phyloP scores from a whole-genome alignment of 306 rosid genomes.

The Oemleria cerasiformis region DNA sequence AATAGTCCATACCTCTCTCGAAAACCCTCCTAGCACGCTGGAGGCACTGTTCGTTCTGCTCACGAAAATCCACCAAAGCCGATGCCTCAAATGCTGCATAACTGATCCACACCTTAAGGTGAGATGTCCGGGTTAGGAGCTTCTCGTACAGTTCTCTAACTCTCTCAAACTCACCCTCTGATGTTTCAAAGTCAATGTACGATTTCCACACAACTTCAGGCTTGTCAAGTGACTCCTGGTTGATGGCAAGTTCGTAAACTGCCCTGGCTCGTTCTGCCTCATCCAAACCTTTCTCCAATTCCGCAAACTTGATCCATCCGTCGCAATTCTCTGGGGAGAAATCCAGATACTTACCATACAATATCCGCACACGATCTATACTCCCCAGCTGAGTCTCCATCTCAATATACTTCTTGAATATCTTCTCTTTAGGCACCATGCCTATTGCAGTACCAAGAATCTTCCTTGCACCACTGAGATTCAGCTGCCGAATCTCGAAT shows the following conservation, averaged over 20 bases:
- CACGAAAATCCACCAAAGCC: slow-evolving; percentile 37
- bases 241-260: slow-evolving; percentile 82
- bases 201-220: slow-evolving; percentile 90
- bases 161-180: slow-evolving; percentile 73
- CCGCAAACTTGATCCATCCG: slow-evolving; percentile 85
- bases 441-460: slow-evolving; percentile 81
- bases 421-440: slow-evolving; percentile 82
- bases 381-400: slow-evolving; percentile 77
- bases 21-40: slow-evolving; percentile 66
- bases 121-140: slow-evolving; percentile 76
- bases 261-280: slow-evolving; percentile 77
- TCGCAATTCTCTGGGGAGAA: slow-evolving; percentile 81
- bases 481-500: slow-evolving; percentile 73
- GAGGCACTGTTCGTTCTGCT: slow-evolving; percentile 55
- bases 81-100: slow-evolving; percentile 72
- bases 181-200: slow-evolving; percentile 71
- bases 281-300: slow-evolving; percentile 57
- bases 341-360: slow-evolving; percentile 72
- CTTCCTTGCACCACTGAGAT: slow-evolving; percentile 61
- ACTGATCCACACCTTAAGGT: slow-evolving; percentile 80
- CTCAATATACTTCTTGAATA: slow-evolving; percentile 85
- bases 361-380: slow-evolving; percentile 61
- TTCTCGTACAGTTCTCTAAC: slow-evolving; percentile 68
- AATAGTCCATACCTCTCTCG: slow-evolving; percentile 66
- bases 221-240: slow-evolving; percentile 83